Base-by-base conservation (phyloP, 805 yeast species). In the Priceomyces medius region DNA sequence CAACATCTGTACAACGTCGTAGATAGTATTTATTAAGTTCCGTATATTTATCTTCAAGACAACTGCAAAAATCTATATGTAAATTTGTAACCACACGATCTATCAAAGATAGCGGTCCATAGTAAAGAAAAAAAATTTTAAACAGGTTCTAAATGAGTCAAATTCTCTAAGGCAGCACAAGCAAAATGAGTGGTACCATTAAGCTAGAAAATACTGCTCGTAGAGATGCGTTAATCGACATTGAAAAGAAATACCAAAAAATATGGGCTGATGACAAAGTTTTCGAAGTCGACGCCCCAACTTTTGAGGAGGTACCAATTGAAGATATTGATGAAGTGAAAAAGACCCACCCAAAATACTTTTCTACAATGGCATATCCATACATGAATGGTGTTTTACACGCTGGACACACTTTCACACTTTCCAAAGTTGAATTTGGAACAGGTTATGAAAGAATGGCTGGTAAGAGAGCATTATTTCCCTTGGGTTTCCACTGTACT, bases 321-420 rank as follows among this genome's bases (percentile, higher is more conserved):
- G 65, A 63, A 33, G 69, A 66, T 47, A 64, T 70, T 21, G 96
- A 84, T 37, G 88, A 85, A 58, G 74, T 93, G 47, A 88, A 87
- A 55, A 76, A 72, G 46, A 76, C 81, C 56, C 75, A 84, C 63
- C 98, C 98, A 43, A 93, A 93, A 65, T 85, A 76, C 69, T 84
- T 88, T 73, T 77, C 88, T 18, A 83, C 96, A 37, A 90, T 93
- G 97, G 98, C 99, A 8, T 93, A 88, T 60, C 99, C 99, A 33
- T 93, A 93, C 68, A 91, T 91, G 97, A 93, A 93, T 66, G 99
- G 99, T 73, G 93, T 87, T 38, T 74, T 93, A 51, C 99, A 93
- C 55, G 97, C 96, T 37, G 99, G 99, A 45, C 99, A 93, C 66
- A 81, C 89, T 53, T 93, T 91, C 73, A 93, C 98, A 27, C 74